These are phyloP conservation scores for Phycomyces blakesleeanus DNA, from an alignment of 192 early-diverging fungal species.

Conservation along the genomic window DNA sequence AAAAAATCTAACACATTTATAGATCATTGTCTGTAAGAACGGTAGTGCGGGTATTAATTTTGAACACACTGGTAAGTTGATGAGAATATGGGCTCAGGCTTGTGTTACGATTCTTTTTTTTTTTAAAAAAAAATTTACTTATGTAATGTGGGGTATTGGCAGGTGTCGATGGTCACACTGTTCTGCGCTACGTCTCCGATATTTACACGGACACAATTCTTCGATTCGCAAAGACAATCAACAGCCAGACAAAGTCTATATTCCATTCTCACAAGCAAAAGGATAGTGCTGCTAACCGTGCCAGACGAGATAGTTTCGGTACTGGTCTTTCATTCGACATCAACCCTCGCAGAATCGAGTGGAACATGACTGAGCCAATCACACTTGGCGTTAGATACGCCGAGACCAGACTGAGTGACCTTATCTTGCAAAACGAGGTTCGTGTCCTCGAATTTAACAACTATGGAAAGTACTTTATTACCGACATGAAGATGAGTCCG, in stretches of 20 bases:
- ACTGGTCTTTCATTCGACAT: conserved; percentile 16
- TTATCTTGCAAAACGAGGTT: conserved; percentile 57
- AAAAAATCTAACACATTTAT: not conserved
- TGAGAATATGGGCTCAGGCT: conserved; percentile 33
- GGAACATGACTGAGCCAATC: conserved; percentile 40
- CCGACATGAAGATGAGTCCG: conserved; percentile 37
- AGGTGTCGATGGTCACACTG: conserved; percentile 54
- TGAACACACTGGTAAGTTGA: conserved; percentile 65
- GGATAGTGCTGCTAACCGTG: not conserved
- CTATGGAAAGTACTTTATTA: conserved; percentile 43
- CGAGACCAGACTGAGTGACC: conserved; percentile 43
- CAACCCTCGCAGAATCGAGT: conserved; percentile 44
- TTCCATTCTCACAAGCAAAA: conserved; percentile 28
- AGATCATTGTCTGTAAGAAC: conserved; percentile 69
- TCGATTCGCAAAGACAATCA: conserved; percentile 47
- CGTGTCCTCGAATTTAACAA: conserved; percentile 59
- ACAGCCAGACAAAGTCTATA: conserved; percentile 39
- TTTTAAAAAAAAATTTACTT: not conserved
- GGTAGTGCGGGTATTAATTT: conserved; percentile 88
- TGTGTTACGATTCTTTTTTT: not conserved
- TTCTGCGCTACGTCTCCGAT: conserved; percentile 47
- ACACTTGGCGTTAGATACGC: conserved; percentile 42
- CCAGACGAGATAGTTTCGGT: not conserved
- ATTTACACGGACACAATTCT: conserved; percentile 50
- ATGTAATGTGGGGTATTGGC: conserved; percentile 1